Evolutionary conservation across 176 grass and related monocot species (phyloP).

Genomic region (Triticum monococcum): DNA sequence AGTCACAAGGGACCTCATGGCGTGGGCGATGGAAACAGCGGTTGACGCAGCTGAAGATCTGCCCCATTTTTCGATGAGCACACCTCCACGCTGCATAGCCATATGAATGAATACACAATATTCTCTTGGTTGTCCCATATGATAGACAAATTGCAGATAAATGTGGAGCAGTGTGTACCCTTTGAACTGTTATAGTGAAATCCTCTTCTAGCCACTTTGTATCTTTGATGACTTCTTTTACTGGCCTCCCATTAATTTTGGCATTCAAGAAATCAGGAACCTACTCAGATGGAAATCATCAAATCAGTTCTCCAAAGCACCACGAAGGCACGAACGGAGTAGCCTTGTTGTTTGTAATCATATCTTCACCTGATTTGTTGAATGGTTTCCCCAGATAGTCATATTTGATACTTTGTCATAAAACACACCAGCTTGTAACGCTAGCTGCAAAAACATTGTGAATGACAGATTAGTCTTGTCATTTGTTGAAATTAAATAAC

Average conservation of each 20-base stretch:
- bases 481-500: constrained; percentile 23
- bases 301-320: background rate
- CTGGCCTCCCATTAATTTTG: constrained; percentile 75
- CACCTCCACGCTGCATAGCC: constrained; percentile 72
- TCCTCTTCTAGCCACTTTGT: constrained; percentile 87
- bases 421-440: constrained; percentile 90
- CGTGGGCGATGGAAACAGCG: constrained; percentile 86
- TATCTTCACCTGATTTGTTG: constrained; percentile 91
- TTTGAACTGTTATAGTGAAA: constrained; percentile 82
- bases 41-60: constrained; percentile 98
- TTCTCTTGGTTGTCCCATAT: background rate
- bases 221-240: constrained; percentile 80
- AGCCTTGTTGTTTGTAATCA: background rate
- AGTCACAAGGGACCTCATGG: constrained; percentile 80
- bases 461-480: background rate
- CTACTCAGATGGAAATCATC: constrained; percentile 37
- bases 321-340: background rate
- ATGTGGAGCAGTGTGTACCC: constrained; percentile 42
- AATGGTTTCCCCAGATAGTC: constrained; percentile 99
- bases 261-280: constrained; percentile 99
- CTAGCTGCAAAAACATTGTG: constrained; percentile 56
- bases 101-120: constrained; percentile 25
- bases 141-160: background rate
- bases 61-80: constrained; percentile 94
- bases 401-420: constrained; percentile 96